A percentile compares a stretch with the other conserved stretches of the same genome.
phyloP scores from a whole-genome alignment of 441 rosid genomes.

The Codiaeum variegatum region DNA sequence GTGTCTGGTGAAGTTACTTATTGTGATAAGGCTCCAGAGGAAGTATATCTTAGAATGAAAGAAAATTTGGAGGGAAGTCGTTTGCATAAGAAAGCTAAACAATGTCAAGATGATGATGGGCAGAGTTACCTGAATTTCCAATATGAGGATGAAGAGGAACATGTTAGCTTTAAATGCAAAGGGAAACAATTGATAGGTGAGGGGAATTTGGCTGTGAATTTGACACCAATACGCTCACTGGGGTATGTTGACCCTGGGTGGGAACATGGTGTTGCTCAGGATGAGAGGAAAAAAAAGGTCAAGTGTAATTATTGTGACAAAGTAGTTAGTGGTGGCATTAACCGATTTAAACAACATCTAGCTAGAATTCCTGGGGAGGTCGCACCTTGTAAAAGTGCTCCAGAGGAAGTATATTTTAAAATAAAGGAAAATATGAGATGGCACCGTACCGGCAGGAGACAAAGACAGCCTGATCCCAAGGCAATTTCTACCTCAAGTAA shows the following conservation, averaged over 20 bases:
- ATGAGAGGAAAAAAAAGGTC: conserved; percentile 82
- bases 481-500: conserved; percentile 45
- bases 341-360: conserved; percentile 89
- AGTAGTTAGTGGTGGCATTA: conserved; percentile 84
- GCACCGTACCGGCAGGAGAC: conserved; percentile 86
- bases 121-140: conserved; percentile 18
- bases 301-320: conserved; percentile 86
- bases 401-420: conserved; percentile 79
- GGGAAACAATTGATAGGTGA: conserved; percentile 17
- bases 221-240: conserved; percentile 31
- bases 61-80: conserved; percentile 97
- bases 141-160: conserved; percentile 19
- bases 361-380: conserved; percentile 98
- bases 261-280: conserved; percentile 93
- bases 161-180: conserved; percentile 10
- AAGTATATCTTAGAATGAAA: conserved; percentile 74
- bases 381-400: conserved; percentile 73
- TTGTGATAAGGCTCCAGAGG: conserved; percentile 82
- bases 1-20: conserved; percentile 91
- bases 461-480: conserved; percentile 51
- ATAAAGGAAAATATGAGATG: conserved; percentile 95
- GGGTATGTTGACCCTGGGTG: conserved; percentile 92
- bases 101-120: conserved; percentile 9
- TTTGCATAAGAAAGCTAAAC: conserved; percentile 31
- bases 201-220: conserved; percentile 2